Evolutionary conservation across 2,329 filamentous ascomycete genomes (phyloP).

Genomic region (Colletotrichum simmondsii): DNA sequence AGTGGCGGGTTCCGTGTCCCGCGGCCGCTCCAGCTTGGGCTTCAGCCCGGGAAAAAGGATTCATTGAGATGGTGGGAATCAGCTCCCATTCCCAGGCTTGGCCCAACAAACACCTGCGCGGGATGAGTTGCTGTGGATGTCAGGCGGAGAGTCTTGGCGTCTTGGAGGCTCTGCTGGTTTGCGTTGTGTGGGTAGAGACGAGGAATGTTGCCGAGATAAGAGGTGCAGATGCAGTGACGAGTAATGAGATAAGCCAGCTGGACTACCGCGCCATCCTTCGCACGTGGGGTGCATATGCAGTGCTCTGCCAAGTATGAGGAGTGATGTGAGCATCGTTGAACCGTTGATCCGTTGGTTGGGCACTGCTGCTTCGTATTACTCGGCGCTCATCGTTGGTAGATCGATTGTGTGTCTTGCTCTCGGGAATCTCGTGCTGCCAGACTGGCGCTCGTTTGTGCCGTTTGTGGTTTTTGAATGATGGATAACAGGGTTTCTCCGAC

Average conservation of each 20-base stretch:
- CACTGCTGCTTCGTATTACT: background rate
- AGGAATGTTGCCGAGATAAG: slow-evolving; percentile 19
- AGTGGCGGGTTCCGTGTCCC: slow-evolving; percentile 10
- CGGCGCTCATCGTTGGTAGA: background rate
- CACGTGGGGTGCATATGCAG: slow-evolving; percentile 28
- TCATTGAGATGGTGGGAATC: background rate
- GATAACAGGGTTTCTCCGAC: no score
- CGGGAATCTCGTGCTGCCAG: background rate
- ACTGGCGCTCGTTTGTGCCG: background rate
- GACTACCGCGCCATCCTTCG: slow-evolving; percentile 1
- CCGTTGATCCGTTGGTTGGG: slow-evolving; percentile 2
- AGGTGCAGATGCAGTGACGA: background rate
- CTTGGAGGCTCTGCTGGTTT: slow-evolving; percentile 4
- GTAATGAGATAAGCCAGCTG: slow-evolving; percentile 10
- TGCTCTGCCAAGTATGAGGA: slow-evolving; percentile 4
- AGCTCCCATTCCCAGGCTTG: no score
- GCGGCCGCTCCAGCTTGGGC: background rate
- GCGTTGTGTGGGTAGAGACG: background rate
- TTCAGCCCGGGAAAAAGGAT: background rate
- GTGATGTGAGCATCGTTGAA: slow-evolving; percentile 11
- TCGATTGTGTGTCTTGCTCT: slow-evolving; percentile 5
- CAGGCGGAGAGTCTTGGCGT: background rate
- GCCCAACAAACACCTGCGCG: slow-evolving; percentile 3
- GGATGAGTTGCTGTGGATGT: background rate
- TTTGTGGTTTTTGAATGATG: no score